Base-by-base conservation (phyloP, 495 filamentous ascomycete species). In the Cryomyces minteri region DNA sequence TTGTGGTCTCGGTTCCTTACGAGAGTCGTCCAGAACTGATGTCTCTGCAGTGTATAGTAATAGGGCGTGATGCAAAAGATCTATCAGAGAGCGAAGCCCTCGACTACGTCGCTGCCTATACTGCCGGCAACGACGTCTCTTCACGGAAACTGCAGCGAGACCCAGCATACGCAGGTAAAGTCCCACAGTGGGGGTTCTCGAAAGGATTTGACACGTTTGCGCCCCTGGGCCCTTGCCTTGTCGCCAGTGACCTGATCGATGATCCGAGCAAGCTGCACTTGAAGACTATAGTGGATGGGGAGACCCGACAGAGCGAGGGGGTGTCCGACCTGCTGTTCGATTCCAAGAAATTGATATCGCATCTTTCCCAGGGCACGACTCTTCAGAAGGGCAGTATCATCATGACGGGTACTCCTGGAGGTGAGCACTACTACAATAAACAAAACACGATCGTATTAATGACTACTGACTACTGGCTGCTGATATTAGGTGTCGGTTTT, bases 51-150 rank as follows among this genome's bases (percentile, higher is more conserved):
- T 61, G 54, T 49, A 48, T 62, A 41, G 49, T 72, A 2, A 66
- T 73, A 33, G 67, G 65, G 8, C 48, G 51, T 11, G 66, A 67
- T 39, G 66, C 62, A 6, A 68, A 68, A 44, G 56, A 73, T 46
- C 63, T 73, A n/a, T 48, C 63, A 6, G 51, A 54, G 32, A 52
- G 38, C 4, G 52, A 66, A 4, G 68, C 70, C 12, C 59, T 69
- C 25, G 50, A 55, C 4, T 69, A 70, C 55, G 59, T 73, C 32
- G 65, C 64, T 4, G 70, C 59, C 28, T 73, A 71, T 48, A 64
- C 65, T 9, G 53, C 50, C 46, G 65, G 67, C 9, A 73, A 73
- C 53, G 70, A 73, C 49, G 58, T 73, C 30, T 67, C 62, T 5
- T 62, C 61, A 9, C 58, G 70, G 0, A 68, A 69, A 46, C 54